Percentiles rank a stretch among this genome's conserved stretches.
Evolutionary conservation across 805 yeast genomes (phyloP).

Genomic region (Zygosaccharomyces rouxii): DNA sequence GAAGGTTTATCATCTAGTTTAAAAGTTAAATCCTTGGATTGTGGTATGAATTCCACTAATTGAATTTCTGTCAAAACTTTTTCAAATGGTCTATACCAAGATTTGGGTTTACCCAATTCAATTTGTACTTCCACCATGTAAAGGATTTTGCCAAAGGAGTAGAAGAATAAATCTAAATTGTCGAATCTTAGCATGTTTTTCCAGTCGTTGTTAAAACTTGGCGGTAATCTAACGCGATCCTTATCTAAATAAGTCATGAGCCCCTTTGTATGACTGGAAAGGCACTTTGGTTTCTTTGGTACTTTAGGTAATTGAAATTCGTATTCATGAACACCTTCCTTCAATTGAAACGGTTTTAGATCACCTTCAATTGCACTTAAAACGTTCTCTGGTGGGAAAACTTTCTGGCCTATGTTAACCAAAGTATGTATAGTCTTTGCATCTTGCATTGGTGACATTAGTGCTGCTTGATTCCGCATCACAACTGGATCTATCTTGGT

Average conservation of each 20-base stretch:
- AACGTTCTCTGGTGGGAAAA: slow-evolving; percentile 34
- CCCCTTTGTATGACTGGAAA: slow-evolving; percentile 23
- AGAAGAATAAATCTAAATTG: slow-evolving; percentile 25
- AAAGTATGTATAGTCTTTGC: slow-evolving; percentile 27
- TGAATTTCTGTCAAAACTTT: slow-evolving; percentile 19
- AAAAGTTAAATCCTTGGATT: slow-evolving; percentile 19
- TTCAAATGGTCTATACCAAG: slow-evolving; percentile 32
- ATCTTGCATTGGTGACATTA: slow-evolving; percentile 29
- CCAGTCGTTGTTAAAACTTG: slow-evolving; percentile 31
- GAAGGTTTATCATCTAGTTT: slow-evolving; percentile 10
- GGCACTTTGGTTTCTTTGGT: slow-evolving; percentile 27
- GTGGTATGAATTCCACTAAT: slow-evolving; percentile 29
- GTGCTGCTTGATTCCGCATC: slow-evolving; percentile 22
- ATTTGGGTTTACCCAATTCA: slow-evolving; percentile 28
- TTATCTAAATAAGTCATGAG: slow-evolving; percentile 21
- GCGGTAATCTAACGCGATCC: slow-evolving; percentile 25
- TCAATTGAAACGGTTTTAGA: slow-evolving; percentile 29
- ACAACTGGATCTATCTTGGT: slow-evolving; percentile 24
- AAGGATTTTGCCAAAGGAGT: slow-evolving; percentile 29
- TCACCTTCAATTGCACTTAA: slow-evolving; percentile 31
- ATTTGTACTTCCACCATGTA: slow-evolving; percentile 28
- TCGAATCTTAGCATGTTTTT: slow-evolving; percentile 23
- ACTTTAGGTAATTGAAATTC: slow-evolving; percentile 25
- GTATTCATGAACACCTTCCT: slow-evolving; percentile 28
- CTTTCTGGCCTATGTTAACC: slow-evolving; percentile 20